Percentiles rank a stretch among this genome's conserved stretches.
These are phyloP conservation scores for Nicotiana attenuata DNA, from an alignment of 257 asterid genomes.

Conservation along the genomic window DNA sequence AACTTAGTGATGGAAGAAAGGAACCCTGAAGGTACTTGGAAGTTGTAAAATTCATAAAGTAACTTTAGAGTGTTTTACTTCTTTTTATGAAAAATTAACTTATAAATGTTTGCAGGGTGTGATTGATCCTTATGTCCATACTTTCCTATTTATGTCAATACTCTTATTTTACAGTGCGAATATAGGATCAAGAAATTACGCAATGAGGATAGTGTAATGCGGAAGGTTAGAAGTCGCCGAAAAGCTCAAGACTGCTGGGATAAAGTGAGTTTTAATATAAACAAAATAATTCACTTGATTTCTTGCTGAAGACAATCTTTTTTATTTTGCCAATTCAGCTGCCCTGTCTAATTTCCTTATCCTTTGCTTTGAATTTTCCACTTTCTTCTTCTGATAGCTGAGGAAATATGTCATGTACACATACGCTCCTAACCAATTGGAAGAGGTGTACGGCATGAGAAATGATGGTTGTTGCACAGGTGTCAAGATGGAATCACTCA, in stretches of 20 bases:
- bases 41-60: neutral
- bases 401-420: slow-evolving; percentile 82
- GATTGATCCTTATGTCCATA: slow-evolving; percentile 2
- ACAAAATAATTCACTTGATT: neutral
- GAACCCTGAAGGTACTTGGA: slow-evolving; percentile 2
- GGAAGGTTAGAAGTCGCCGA: slow-evolving; percentile 55
- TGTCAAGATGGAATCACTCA: slow-evolving; percentile 37
- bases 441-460: slow-evolving; percentile 32
- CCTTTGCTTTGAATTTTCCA: neutral
- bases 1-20: neutral
- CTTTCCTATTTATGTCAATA: slow-evolving; percentile 12
- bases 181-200: slow-evolving; percentile 77
- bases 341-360: neutral
- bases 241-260: slow-evolving; percentile 85
- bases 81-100: neutral
- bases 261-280: slow-evolving; percentile 46
- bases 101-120: neutral
- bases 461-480: slow-evolving; percentile 48
- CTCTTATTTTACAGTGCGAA: slow-evolving; percentile 57
- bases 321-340: neutral
- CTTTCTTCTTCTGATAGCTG: slow-evolving; percentile 39
- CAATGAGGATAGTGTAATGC: slow-evolving; percentile 67
- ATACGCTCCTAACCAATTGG: slow-evolving; percentile 60
- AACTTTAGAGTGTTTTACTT: neutral
- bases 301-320: neutral